Base-by-base conservation (phyloP, 2,329 filamentous ascomycete genomes). In the Exophiala sideris region DNA sequence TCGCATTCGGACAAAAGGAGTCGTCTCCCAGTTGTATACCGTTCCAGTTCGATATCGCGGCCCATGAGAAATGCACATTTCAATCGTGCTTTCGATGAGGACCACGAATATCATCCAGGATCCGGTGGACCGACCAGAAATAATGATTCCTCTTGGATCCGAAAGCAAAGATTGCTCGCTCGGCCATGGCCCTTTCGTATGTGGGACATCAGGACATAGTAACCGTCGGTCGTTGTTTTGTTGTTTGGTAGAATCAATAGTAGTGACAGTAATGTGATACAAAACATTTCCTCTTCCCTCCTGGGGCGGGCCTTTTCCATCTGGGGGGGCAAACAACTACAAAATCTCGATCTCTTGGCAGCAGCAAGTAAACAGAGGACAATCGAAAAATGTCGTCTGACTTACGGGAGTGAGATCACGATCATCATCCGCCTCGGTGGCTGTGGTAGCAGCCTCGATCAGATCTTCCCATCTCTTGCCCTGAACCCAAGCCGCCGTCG, bases 401-500 rank as follows among this genome's bases (percentile, higher is more conserved):
- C 85, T 79, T 81, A 95, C 89, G 67, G 89, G 89, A 69, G 89
- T 95, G 68, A 92, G 83, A 71, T 96, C 91, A 67, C 81, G 76
- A 62, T 91, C 91, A 69, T 95, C 90, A 67, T 94, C 81, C 65
- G 87, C 92, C 73, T 95, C 91, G 12, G 59, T 59, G 24, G 91
- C 91, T 58, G 90, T 96, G 32, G 92, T 91, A 50, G 89, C 92
- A 48, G 92, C 92, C 71, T 96, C 91, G 61, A 97, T 95, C 57
- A 97, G 79, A 71, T 97, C 92, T 71, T 96, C 90, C 94, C 92
- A 97, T 65, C 92, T 82, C 74, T 94, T 95, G 61, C 89, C 91
- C 72, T 88, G 84, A 45, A 81, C 76, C 64, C 80, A 82, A 14
- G 80, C 88, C 56, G 88, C 86, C 16, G 83, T 84, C 52, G 86